Conservation (phyloP, 2,329 filamentous ascomycete species). For the Penicillium janthinellum region DNA sequence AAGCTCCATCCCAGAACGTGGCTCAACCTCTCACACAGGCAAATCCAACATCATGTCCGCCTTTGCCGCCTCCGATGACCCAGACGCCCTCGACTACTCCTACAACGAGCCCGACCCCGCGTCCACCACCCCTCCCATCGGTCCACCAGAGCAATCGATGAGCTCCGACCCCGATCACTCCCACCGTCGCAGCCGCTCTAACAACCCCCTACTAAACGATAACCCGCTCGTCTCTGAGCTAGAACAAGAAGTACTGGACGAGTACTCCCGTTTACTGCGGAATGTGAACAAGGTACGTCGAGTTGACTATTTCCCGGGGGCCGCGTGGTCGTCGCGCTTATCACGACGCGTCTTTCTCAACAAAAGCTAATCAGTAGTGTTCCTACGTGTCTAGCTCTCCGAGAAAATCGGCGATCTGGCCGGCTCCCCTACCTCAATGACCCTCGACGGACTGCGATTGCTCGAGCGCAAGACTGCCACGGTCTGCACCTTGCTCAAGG, state of each 20-base stretch:
- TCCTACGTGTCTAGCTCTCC: conserved; percentile 30
- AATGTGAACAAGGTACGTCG: conserved; percentile 81
- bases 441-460: conserved; percentile 75
- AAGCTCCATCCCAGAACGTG: background rate
- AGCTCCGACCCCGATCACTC: conserved; percentile 21
- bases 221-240: conserved; percentile 64
- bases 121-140: conserved; percentile 20
- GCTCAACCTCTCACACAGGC: background rate
- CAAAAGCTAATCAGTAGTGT: background rate
- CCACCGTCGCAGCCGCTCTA: conserved; percentile 21
- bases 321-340: background rate
- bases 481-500: conserved; percentile 94
- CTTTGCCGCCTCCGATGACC: conserved; percentile 23
- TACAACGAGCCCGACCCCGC: conserved; percentile 22
- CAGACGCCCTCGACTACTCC: conserved; percentile 22
- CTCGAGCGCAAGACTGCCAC: conserved; percentile 92
- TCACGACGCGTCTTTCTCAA: background rate
- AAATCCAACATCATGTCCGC: conserved; percentile 21
- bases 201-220: conserved; percentile 42
- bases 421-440: conserved; percentile 72
- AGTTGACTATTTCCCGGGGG: background rate
- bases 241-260: conserved; percentile 92
- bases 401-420: conserved; percentile 55
- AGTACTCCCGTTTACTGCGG: conserved; percentile 82
- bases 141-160: conserved; percentile 17